Base-by-base conservation (phyloP, 331 rosid genomes). In the Rhamnella rubrinervis region DNA sequence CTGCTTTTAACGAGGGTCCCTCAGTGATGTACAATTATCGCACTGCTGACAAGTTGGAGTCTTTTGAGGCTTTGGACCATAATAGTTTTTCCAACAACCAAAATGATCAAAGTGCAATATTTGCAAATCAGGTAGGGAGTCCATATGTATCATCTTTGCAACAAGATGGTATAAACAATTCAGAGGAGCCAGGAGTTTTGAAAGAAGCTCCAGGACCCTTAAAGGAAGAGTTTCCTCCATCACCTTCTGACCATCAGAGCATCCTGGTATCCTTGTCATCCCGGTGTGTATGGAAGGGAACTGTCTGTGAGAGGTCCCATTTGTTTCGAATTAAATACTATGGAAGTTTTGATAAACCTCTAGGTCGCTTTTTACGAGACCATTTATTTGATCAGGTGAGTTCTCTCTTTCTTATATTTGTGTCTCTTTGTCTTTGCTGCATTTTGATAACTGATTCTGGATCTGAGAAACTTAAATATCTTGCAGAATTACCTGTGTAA, bases 191-290 rank as follows among this genome's bases (percentile, higher is more conserved):
- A 11, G 81, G 14, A 64, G 56, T 79, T 71, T 57, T 67, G 71
- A 83, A 82, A 68, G 91, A 79, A 75, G 92, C 83, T 59, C 74
- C 64, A 37, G 69, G 69, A 70, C 68, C 68, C 26, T 37, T 63
- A 20, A 86, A 84, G 79, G 98, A 93, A 79, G 95, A 81, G 68
- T 91, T 91, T 82, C 87, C 97, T 73, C 85, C 92, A 50, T 85
- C 95, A 51, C 95, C 96, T 57, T 83, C 91, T 52, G 92, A 86
- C 77, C 96, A 89, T 81, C 98, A 91, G 77, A 93, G 97, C 79
- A 93, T 93, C 77, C 86, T 93, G 86, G 98, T 93, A 63, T 93
- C 98, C 8, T 80, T 86, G 70, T 93, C 98, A 61, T 93, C 98
- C 55, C 90, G 98, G 69, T 93, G 98, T 13, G 84, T 93, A 59